Percentiles rank a stretch among this genome's conserved stretches.
These are phyloP conservation scores for Neurospora sp. DNA, from an alignment of 495 filamentous ascomycete species.

Conservation along the genomic window DNA sequence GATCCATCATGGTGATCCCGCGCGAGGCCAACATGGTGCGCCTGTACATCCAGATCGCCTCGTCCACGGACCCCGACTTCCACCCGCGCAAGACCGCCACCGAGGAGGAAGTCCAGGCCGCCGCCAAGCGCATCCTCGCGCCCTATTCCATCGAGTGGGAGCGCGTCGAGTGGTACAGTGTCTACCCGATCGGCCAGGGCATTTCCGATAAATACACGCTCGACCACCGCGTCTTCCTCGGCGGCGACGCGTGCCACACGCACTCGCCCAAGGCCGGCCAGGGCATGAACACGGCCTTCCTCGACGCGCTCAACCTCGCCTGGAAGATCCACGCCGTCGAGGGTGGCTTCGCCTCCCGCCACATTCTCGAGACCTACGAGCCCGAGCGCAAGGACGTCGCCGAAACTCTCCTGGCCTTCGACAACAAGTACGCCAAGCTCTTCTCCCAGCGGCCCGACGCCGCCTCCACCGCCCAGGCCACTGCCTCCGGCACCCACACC, in stretches of 20 bases:
- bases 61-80: slow-evolving; percentile 52
- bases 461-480: slow-evolving; percentile 37
- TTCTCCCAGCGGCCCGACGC: slow-evolving; percentile 51
- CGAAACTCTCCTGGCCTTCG: slow-evolving; percentile 61
- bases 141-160: slow-evolving; percentile 66
- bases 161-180: slow-evolving; percentile 56
- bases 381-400: slow-evolving; percentile 60
- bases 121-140: slow-evolving; percentile 54
- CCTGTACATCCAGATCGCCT: slow-evolving; percentile 65
- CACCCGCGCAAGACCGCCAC: slow-evolving; percentile 52
- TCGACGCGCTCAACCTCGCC: slow-evolving; percentile 71
- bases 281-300: slow-evolving; percentile 78
- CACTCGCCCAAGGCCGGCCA: slow-evolving; percentile 75
- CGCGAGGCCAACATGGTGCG: slow-evolving; percentile 66
- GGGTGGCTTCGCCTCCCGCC: slow-evolving; percentile 45
- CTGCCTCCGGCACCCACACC: slow-evolving; percentile 17
- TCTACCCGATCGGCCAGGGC: slow-evolving; percentile 66
- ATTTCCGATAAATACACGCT: slow-evolving; percentile 58
- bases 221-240: slow-evolving; percentile 61
- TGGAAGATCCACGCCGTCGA: slow-evolving; percentile 76
- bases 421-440: slow-evolving; percentile 59
- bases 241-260: slow-evolving; percentile 76
- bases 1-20: slow-evolving; percentile 69
- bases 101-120: slow-evolving; percentile 54
- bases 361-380: slow-evolving; percentile 61